Evolutionary conservation across 441 rosid species (phyloP), one percentile per base, ranked within the genome.

Genomic region (Erodium texanum): DNA sequence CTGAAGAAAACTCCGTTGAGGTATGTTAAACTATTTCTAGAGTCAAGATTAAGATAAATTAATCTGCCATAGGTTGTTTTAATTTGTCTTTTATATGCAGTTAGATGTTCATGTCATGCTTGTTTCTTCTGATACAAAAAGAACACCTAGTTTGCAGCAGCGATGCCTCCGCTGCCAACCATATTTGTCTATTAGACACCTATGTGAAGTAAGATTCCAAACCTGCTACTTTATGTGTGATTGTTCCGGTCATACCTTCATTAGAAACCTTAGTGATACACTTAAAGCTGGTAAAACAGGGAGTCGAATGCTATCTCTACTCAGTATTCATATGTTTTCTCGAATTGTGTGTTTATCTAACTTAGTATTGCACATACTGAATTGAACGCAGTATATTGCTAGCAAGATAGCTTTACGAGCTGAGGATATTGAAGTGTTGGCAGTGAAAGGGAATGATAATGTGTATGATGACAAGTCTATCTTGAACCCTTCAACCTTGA

Each of bases 381-480:
- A 61, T 63, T 75, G 61, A 66, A 6, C 59, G 19, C 81, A 87
- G 92, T 87, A 79, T 71, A 75, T 83, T 54, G 89, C 90, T 67
- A 75, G 68, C 61, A 77, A 83, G 70, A 85, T 77, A 61, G 64
- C 78, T 23, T 71, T 85, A 73, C 77, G 67, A 65, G 71, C 83
- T 69, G 89, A 83, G 75, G 87, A 87, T 74, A 78, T 87, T 64
- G 89, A 85, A 68, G 76, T 87, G 71, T 58, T 78, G 73, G 64
- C 69, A 64, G 76, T 78, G 52, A 81, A 75, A 67, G 80, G 73
- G 71, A 73, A 45, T n/a, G 64, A 68, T 24, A 70, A 68, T 16
- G 58, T 66, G 24, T 43, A 9, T 63, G 75, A 68, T 59, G 45
- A 68, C 67, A 69, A 65, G 52, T 45, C 67, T 18, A 56, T 63